Conservation (phyloP, 345 rosid species). For the Salix arbutifolia region DNA sequence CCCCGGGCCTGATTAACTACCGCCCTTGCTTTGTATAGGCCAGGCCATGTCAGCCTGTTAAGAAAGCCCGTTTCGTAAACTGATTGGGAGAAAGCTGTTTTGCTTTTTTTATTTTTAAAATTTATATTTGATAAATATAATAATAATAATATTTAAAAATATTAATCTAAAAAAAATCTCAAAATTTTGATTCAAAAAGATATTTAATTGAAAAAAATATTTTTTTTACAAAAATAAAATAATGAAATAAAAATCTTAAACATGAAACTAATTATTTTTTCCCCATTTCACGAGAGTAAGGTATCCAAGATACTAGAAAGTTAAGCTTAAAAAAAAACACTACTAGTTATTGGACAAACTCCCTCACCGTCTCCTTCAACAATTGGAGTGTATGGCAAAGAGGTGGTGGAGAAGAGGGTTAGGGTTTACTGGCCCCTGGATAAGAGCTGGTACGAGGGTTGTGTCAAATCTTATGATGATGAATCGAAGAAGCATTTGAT, state of each 20-base stretch:
- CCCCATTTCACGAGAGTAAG: no score
- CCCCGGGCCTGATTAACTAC: no score
- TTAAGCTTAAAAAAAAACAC: constrained; percentile 34
- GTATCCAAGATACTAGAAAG: no score
- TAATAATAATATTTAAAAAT: no score
- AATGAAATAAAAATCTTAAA: background rate
- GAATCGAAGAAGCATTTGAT: constrained; percentile 59
- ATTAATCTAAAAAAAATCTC: no score
- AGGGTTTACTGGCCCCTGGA: constrained; percentile 96
- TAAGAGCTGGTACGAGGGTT: constrained; percentile 78
- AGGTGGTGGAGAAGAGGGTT: constrained; percentile 60
- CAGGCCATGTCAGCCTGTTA: background rate
- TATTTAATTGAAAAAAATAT: no score
- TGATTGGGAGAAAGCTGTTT: background rate
- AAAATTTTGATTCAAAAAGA: no score
- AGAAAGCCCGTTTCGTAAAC: background rate
- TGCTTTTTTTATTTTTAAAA: no score
- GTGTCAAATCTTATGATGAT: constrained; percentile 46
- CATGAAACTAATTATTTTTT: no score
- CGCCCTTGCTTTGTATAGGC: background rate
- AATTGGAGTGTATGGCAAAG: constrained; percentile 38
- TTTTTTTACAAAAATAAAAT: no score
- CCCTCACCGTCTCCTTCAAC: constrained; percentile 29
- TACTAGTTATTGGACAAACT: constrained; percentile 59
- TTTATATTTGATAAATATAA: no score